Evolutionary conservation across 2,329 filamentous ascomycete species (phyloP).

Genomic region (Colletotrichum abscissum): DNA sequence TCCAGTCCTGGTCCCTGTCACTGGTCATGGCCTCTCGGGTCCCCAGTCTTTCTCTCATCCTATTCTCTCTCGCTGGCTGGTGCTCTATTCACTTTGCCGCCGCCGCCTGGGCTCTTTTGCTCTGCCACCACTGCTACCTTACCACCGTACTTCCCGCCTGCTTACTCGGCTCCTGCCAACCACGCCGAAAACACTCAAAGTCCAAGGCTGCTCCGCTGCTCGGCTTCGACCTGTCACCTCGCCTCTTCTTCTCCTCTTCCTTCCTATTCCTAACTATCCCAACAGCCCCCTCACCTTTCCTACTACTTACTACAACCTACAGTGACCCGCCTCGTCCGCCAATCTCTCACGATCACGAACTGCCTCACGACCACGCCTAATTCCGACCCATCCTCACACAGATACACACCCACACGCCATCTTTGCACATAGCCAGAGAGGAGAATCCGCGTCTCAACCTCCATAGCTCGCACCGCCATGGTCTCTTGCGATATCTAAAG

Average conservation of each 20-base stretch:
- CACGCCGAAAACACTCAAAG: slow-evolving; percentile 29
- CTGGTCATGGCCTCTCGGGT: slow-evolving; percentile 8
- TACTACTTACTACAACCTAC: neutral
- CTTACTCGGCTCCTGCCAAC: slow-evolving; percentile 24
- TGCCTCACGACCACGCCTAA: neutral
- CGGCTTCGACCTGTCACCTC: neutral
- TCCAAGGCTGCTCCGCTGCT: slow-evolving; percentile 14
- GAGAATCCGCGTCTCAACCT: slow-evolving; percentile 8
- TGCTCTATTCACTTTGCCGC: slow-evolving; percentile 27
- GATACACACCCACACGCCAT: neutral
- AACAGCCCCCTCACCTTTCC: neutral
- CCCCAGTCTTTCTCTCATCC: slow-evolving; percentile 26
- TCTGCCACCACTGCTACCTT: neutral
- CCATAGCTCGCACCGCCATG: slow-evolving; percentile 25
- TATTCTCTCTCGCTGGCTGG: slow-evolving; percentile 20
- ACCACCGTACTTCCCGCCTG: neutral
- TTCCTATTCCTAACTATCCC: slow-evolving; percentile 2
- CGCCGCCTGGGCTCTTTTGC: neutral
- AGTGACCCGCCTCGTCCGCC: neutral
- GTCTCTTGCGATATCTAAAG: slow-evolving; percentile 19
- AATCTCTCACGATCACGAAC: slow-evolving; percentile 19
- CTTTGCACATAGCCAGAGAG: neutral
- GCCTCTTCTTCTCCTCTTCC: neutral
- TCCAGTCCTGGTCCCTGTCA: slow-evolving; percentile 29
- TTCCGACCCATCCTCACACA: neutral